Percentiles rank a stretch among this genome's conserved stretches.
phyloP scores from a whole-genome alignment of 257 asterid genomes.

The Nicotiana paniculata region DNA sequence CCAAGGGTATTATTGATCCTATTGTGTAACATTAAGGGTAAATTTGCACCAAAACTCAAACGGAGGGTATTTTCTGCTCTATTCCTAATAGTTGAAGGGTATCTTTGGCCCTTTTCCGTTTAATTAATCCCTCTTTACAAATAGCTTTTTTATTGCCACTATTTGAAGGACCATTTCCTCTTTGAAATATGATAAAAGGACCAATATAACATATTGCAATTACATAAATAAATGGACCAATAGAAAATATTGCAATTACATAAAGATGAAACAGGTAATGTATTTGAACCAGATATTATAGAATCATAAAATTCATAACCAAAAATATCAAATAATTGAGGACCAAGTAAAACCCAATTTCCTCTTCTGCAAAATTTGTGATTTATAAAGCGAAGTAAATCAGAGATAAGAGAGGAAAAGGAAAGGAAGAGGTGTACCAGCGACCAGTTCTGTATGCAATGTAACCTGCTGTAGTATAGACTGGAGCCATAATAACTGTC shows the following conservation, averaged over 20 bases:
- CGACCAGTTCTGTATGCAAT: not conserved
- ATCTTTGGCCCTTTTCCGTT: no score
- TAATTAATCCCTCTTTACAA: no score
- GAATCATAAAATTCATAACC: not conserved
- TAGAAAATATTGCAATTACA: not conserved
- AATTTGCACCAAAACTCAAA: no score
- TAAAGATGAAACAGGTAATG: not conserved
- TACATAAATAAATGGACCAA: not conserved
- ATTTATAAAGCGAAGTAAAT: not conserved
- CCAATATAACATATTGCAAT: no score
- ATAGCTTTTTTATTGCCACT: no score
- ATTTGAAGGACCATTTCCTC: no score
- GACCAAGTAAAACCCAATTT: no score
- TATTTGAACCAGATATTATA: not conserved
- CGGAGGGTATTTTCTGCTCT: no score
- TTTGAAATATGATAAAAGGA: no score
- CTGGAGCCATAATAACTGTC: conserved; percentile 2
- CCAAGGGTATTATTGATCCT: no score
- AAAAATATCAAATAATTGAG: not conserved
- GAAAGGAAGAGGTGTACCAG: not conserved
- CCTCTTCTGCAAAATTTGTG: not conserved
- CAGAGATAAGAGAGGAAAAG: not conserved
- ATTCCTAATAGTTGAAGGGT: no score
- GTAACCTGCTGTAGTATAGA: conserved; percentile 1
- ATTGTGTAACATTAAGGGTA: no score